These are phyloP conservation scores for Auriculariales sp. DNA, from an alignment of 768 basidiomycete genomes.

Conservation along the genomic window DNA sequence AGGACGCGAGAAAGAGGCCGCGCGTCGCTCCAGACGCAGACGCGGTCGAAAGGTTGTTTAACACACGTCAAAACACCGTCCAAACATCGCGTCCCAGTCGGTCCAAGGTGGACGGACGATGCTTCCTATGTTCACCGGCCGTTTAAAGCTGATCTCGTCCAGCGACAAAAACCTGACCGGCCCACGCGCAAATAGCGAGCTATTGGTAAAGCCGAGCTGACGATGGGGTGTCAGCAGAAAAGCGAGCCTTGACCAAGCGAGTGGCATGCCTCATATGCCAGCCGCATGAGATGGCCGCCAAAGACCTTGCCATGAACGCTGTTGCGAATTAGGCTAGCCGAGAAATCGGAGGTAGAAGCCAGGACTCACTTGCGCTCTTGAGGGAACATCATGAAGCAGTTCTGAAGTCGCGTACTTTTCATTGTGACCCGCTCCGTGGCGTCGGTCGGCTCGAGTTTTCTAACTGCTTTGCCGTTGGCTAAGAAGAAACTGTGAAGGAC, in stretches of 20 bases:
- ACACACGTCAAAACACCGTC: no score
- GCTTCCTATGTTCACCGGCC: constrained; percentile 74
- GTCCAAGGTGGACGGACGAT: constrained; percentile 61
- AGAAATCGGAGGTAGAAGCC: neutral
- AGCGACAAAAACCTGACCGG: constrained; percentile 57
- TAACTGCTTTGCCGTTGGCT: no score
- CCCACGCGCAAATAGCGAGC: constrained; percentile 51
- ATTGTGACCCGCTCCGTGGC: constrained; percentile 44
- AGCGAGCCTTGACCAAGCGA: neutral
- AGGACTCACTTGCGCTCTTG: constrained; percentile 63
- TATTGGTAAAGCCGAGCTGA: constrained; percentile 60
- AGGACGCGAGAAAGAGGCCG: no score
- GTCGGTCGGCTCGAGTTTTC: constrained; percentile 8
- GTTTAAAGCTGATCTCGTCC: constrained; percentile 64
- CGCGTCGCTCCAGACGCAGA: no score
- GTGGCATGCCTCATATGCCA: constrained; percentile 52
- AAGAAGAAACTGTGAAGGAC: constrained; percentile 59
- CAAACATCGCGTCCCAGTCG: constrained; percentile 43
- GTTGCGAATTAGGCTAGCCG: neutral
- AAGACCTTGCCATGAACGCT: constrained; percentile 77
- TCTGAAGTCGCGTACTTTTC: constrained; percentile 57
- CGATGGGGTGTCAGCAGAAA: neutral
- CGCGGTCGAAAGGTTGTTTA: no score
- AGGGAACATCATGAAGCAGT: constrained; percentile 67
- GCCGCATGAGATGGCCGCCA: constrained; percentile 47